Evolutionary conservation across 2,329 filamentous ascomycete species (phyloP).

Genomic region (Parafenestella ontariensis): DNA sequence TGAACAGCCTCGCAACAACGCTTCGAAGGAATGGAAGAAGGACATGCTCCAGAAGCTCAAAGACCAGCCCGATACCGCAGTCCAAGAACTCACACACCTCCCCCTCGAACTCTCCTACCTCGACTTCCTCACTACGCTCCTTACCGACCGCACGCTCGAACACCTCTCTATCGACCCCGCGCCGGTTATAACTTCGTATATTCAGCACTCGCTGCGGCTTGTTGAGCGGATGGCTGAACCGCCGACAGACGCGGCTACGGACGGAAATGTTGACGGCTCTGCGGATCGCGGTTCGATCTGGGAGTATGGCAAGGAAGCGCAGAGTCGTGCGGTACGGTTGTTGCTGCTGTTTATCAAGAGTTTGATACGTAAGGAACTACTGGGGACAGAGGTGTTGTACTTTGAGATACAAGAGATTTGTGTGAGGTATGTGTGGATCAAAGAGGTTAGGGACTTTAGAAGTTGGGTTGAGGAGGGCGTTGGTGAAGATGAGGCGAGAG

Average conservation of each 20-base stretch:
- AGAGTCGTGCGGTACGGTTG: slow-evolving; percentile 45
- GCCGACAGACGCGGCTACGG: slow-evolving; percentile 5
- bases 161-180: slow-evolving; percentile 34
- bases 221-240: slow-evolving; percentile 40
- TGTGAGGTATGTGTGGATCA: slow-evolving; percentile 49
- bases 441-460: slow-evolving; percentile 50
- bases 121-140: slow-evolving; percentile 49
- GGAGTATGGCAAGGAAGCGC: slow-evolving; percentile 44
- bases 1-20: background rate
- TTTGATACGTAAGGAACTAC: slow-evolving; percentile 42
- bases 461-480: slow-evolving; percentile 35
- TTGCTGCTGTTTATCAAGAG: slow-evolving; percentile 50
- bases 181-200: slow-evolving; percentile 43
- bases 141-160: slow-evolving; percentile 34
- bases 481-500: background rate
- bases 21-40: slow-evolving; percentile 28
- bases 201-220: slow-evolving; percentile 48
- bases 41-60: slow-evolving; percentile 27
- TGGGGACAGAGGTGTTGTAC: slow-evolving; percentile 41
- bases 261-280: slow-evolving; percentile 2
- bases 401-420: slow-evolving; percentile 53
- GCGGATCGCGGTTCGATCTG: slow-evolving; percentile 9
- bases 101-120: slow-evolving; percentile 48
- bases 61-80: slow-evolving; percentile 27
- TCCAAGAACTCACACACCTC: slow-evolving; percentile 42